Evolutionary conservation across 2,329 filamentous ascomycete species (phyloP), one percentile per base, ranked within the genome.

Genomic region (Ceratocystis albifundus): DNA sequence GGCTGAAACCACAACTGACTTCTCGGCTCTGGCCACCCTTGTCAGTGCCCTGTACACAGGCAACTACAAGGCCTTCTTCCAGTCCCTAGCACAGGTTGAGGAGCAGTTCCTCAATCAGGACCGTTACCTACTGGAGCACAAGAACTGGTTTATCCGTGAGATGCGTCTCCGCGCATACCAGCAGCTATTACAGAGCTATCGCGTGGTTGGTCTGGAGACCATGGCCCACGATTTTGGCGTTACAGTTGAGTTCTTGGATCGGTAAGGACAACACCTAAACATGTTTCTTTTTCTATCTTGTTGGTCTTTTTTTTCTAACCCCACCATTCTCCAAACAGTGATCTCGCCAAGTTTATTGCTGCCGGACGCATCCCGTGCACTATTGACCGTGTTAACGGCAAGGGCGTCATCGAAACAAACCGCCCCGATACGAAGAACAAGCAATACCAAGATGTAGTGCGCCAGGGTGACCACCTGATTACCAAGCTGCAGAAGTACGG

Each of bases 401-500:
- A 95, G 76, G 93, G 93, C 64, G 89, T 97, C 71, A 97, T 99
- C 72, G 94, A 97, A 82, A 99, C 94, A 57, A 96, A 96, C 79
- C 84, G 94, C 65, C 92, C 93, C 7, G 94, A 97, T 75, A 92
- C 96, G 80, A 99, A 99, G 86, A 97, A 97, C 82, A 96, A 96
- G 83, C 94, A 99, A 79, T 99, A 99, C 78, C 89, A 92, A 72
- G 94, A 99, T 72, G 91, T 97, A 46, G 91, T 99, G 69, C 94
- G 94, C 79, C 94, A 97, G 75, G 94, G 94, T 41, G 94, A 99
- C 76, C 89, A 96, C 77, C 82, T 99, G 69, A 97, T 99, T 75
- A 99, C 94, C 67, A 99, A 99, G 82, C 81, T 99, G 71, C 94
- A 99, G 79, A 99, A 99, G 82, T 99, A 99, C 76, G 94, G 94